Evolutionary conservation across 2,329 filamentous ascomycete species (phyloP).

Genomic region (Xylaria sp.): DNA sequence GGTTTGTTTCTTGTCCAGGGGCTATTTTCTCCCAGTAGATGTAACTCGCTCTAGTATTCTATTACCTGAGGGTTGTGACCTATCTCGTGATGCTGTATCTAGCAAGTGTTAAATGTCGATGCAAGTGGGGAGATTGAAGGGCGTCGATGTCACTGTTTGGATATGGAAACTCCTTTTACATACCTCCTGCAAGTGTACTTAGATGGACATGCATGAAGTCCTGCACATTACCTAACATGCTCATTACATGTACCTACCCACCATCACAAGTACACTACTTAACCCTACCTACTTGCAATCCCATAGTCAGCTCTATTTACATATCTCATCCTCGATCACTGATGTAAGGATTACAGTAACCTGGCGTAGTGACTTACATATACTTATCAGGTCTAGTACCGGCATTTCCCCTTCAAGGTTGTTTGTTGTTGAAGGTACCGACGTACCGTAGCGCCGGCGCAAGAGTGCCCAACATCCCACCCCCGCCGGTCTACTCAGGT

Average conservation of each 20-base stretch:
- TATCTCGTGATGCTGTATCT: background rate
- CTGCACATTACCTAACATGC: slow-evolving; percentile 4
- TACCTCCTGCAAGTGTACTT: background rate
- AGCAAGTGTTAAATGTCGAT: slow-evolving; percentile 1
- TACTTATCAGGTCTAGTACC: too few relatives aligned
- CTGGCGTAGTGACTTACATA: background rate
- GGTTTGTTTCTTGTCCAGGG: background rate
- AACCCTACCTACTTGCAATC: background rate
- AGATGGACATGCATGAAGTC: background rate
- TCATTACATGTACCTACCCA: background rate
- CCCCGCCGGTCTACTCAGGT: background rate
- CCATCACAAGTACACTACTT: background rate
- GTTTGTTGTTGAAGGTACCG: background rate
- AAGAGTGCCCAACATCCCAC: slow-evolving; percentile 19
- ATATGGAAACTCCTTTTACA: slow-evolving; percentile 7
- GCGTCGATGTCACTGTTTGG: slow-evolving; percentile 5
- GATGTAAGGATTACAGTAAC: background rate
- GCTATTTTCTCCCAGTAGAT: background rate
- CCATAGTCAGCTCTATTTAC: background rate
- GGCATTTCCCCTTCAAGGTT: background rate
- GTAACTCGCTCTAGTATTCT: background rate
- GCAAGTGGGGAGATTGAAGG: slow-evolving; percentile 7
- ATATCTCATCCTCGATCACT: background rate
- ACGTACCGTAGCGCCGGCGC: slow-evolving; percentile 18
- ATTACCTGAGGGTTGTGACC: background rate